These are phyloP conservation scores for thale cress (Arabidopsis thaliana) DNA, from an alignment of 345 rosid genomes.

Conservation along the genomic window TAIR10.1 NC_003071.7:7500001-7500500, in stretches of 20 bases:
- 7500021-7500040: conserved; percentile 72
- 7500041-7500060: conserved; percentile 80
- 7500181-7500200: conserved; percentile 59
- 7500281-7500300: conserved; percentile 6
- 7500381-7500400: conserved; percentile 58
- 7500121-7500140: not conserved
- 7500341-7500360: conserved; percentile 59
- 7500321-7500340: not conserved
- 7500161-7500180: conserved; percentile 6
- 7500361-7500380: conserved; percentile 82
- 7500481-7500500: conserved; percentile 41
- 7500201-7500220: conserved; percentile 49
- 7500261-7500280: conserved; percentile 55
- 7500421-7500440: not conserved
- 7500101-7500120: conserved; percentile 67
- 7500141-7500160: not conserved
- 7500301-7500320: conserved; percentile 16
- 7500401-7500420: conserved; percentile 53
- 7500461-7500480: not conserved
- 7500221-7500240: conserved; percentile 68
- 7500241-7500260: conserved; percentile 77
- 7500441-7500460: not conserved
- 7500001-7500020: conserved; percentile 53
- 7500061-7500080: conserved; percentile 75
- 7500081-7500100: conserved; percentile 68